These are phyloP conservation scores for Stropharia rugosoannulata DNA, from an alignment of 768 basidiomycete species.

Conservation along the genomic window DNA sequence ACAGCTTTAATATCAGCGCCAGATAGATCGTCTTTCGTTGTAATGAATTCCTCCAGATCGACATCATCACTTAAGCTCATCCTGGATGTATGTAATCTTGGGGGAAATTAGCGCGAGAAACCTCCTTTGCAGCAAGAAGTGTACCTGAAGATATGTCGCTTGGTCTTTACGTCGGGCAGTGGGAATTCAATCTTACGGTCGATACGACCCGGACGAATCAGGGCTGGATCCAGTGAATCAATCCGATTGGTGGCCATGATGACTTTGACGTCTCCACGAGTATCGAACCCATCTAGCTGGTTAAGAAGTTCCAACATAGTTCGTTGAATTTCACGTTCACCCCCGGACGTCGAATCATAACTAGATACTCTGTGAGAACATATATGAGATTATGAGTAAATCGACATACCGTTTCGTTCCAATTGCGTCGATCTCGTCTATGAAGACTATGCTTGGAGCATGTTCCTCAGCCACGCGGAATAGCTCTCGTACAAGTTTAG, in stretches of 20 bases:
- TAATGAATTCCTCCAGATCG: conserved; percentile 93
- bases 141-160: conserved; percentile 95
- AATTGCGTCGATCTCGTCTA: conserved; percentile 98
- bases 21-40: conserved; percentile 92
- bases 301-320: conserved; percentile 99
- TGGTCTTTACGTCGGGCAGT: conserved; percentile 96
- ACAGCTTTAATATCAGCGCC: conserved; percentile 99
- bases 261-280: conserved; percentile 98
- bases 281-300: conserved; percentile 99
- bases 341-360: conserved; percentile 98
- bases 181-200: conserved; percentile 99
- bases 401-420: conserved; percentile 88
- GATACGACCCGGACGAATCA: conserved; percentile 97
- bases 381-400: background rate
- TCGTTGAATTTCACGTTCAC: conserved; percentile 98
- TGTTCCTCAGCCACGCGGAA: conserved; percentile 98
- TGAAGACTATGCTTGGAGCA: conserved; percentile 98
- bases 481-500: conserved; percentile 95
- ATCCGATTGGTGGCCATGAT: conserved; percentile 99
- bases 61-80: conserved; percentile 91
- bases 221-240: conserved; percentile 94
- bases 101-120: conserved; percentile 1
- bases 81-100: conserved; percentile 85
- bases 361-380: conserved; percentile 36
- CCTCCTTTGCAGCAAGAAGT: conserved; percentile 11